Evolutionary conservation across 345 rosid genomes (phyloP), one percentile per base, ranked within the genome.

Genomic region (Citrus mangshanensis): DNA sequence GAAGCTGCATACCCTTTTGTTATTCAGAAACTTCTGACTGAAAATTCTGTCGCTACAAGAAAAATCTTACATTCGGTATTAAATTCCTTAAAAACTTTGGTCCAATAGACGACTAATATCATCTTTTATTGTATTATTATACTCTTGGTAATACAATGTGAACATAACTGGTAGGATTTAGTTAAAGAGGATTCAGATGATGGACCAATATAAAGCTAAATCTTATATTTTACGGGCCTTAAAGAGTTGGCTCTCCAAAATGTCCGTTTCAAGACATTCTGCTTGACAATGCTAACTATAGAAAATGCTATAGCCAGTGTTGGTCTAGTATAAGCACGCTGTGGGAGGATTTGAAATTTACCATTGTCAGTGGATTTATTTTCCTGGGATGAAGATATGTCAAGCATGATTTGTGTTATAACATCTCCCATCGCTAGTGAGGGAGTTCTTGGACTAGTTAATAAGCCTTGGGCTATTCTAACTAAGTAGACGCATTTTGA

Each of bases 1-100:
- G 93, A 93, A 77, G 96, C 95, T 79, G 98, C 98, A 77, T 93
- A 95, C 84, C 99, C 98, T 65, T 95, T 81, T 74, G 99, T 95
- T 77, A 92, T 89, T 77, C 88, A 83, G 82, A 92, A 95, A 78
- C 92, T 95, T 73, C 92, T 95, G 83, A 90, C 92, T 35, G 97
- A 92, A 80, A 93, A 92, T 84, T 89, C 96, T 37, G 83, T 84
- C 21, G 91, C 84, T 80, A 85, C 92, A 42, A 87, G 90, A 86
- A 91, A 86, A 84, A 92, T 93, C 80, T 87, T 95, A 60, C 88
- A 95, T 83, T 91, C 96, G 92, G 97, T 92, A 91, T 68, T 63
- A 73, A 62, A 73, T 79, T 22, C 77, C 78, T 70, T 74, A 30
- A n/a, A 14, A 70, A 6, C 16, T 4, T 70, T 30, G 21, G 38